Evolutionary conservation across 345 rosid genomes (phyloP).

Genomic region (Gossypioides kirkii): DNA sequence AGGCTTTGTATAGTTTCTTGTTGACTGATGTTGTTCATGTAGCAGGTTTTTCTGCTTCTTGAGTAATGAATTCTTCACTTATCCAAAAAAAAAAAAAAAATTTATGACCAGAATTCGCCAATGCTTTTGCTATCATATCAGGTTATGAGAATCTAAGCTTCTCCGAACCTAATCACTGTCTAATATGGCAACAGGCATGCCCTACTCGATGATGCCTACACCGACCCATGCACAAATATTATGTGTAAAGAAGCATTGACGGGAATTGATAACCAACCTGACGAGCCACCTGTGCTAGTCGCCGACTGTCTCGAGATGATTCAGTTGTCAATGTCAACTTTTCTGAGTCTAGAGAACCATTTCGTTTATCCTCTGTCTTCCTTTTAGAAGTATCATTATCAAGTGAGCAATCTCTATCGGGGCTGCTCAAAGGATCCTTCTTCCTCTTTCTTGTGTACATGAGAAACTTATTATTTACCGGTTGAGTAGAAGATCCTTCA

Average conservation of each 20-base stretch:
- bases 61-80: no score
- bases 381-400: conserved; percentile 29
- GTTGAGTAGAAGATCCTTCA: conserved; percentile 28
- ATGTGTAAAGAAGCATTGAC: neutral
- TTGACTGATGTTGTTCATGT: no score
- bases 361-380: conserved; percentile 37
- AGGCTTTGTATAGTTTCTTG: no score
- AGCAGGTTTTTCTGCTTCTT: no score
- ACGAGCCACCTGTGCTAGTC: conserved; percentile 44
- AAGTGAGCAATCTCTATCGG: conserved; percentile 39
- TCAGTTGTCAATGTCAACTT: conserved; percentile 38
- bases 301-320: conserved; percentile 44
- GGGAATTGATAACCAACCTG: conserved; percentile 41
- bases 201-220: neutral
- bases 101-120: neutral
- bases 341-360: conserved; percentile 35
- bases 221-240: neutral
- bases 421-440: conserved; percentile 47
- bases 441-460: conserved; percentile 82
- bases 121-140: neutral
- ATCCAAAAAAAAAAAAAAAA: neutral
- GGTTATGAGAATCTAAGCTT: neutral
- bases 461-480: conserved; percentile 38
- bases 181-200: neutral
- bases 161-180: neutral